Evolutionary conservation across 768 basidiomycete genomes (phyloP).

Genomic region (Lactarius evosmus): DNA sequence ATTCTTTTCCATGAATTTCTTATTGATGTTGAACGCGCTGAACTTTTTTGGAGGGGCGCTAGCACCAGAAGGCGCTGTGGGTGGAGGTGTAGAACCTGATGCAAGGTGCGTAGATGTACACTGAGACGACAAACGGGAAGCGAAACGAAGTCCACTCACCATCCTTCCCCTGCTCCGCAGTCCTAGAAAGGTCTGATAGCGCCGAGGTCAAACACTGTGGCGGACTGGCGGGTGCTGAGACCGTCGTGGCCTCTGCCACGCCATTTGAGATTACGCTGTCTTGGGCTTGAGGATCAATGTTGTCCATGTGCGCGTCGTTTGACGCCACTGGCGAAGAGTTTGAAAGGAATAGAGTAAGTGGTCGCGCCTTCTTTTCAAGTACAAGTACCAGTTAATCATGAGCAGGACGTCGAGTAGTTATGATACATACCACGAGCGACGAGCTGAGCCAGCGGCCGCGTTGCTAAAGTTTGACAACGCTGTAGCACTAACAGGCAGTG

Average conservation of each 20-base stretch:
- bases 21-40: slow-evolving; percentile 88
- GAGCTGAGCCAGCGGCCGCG: not conserved
- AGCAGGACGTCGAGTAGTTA: not conserved
- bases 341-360: slow-evolving; percentile 2
- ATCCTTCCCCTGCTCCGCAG: slow-evolving; percentile 21
- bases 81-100: slow-evolving; percentile 21
- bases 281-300: slow-evolving; percentile 50
- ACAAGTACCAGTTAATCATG: not conserved
- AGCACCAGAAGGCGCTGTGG: slow-evolving; percentile 28
- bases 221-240: slow-evolving; percentile 20
- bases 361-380: slow-evolving; percentile 8
- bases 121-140: slow-evolving; percentile 6
- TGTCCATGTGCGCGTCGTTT: slow-evolving; percentile 79
- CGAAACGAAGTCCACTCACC: slow-evolving; percentile 7
- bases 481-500: not conserved
- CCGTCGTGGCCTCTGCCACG: slow-evolving; percentile 26
- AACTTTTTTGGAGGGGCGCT: slow-evolving; percentile 76
- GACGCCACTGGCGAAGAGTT: slow-evolving; percentile 45
- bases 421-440: slow-evolving; percentile 17
- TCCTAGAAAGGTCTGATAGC: slow-evolving; percentile 19
- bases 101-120: slow-evolving; percentile 2
- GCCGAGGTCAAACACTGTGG: slow-evolving; percentile 9
- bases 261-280: slow-evolving; percentile 44
- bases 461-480: slow-evolving; percentile 1
- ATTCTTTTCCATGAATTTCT: slow-evolving; percentile 94